Evolutionary conservation across 805 yeast species (phyloP).

Genomic region (Starmerella vitae): DNA sequence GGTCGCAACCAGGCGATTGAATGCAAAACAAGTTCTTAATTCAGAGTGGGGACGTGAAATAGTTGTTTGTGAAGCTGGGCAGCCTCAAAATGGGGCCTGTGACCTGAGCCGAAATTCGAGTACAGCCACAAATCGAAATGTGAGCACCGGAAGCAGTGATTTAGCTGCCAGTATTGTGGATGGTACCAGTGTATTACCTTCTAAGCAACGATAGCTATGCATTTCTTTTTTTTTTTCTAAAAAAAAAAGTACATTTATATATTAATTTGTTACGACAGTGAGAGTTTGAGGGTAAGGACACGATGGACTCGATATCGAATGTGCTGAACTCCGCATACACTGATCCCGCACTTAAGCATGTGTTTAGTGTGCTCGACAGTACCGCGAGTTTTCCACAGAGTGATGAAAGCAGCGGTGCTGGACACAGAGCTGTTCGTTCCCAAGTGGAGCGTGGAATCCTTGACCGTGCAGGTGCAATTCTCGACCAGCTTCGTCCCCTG

Average conservation of each 20-base stretch:
- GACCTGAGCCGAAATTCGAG: no score
- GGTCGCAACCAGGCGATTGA: slow-evolving; percentile 68
- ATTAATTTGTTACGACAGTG: no score
- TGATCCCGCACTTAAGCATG: slow-evolving; percentile 18
- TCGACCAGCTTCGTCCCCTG: slow-evolving; percentile 27
- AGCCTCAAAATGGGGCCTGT: no score
- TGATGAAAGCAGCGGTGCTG: not conserved
- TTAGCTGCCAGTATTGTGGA: no score
- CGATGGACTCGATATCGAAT: slow-evolving; percentile 15
- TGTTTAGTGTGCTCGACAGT: slow-evolving; percentile 17
- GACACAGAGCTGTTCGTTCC: slow-evolving; percentile 15
- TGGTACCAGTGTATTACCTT: no score
- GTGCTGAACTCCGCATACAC: slow-evolving; percentile 19
- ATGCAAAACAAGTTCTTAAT: slow-evolving; percentile 71
- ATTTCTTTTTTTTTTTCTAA: no score
- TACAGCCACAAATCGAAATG: no score
- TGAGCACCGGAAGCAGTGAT: no score
- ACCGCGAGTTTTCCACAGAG: not conserved
- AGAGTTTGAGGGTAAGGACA: not conserved
- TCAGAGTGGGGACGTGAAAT: slow-evolving; percentile 94
- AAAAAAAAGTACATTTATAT: no score
- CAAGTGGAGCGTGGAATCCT: slow-evolving; percentile 11
- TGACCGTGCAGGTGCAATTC: slow-evolving; percentile 17
- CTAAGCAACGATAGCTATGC: no score
- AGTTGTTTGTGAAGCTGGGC: slow-evolving; percentile 59